Evolutionary conservation across 116 monocot genomes (phyloP), one percentile per base, ranked within the genome.

Genomic region (Trichopus zeylanicus): DNA sequence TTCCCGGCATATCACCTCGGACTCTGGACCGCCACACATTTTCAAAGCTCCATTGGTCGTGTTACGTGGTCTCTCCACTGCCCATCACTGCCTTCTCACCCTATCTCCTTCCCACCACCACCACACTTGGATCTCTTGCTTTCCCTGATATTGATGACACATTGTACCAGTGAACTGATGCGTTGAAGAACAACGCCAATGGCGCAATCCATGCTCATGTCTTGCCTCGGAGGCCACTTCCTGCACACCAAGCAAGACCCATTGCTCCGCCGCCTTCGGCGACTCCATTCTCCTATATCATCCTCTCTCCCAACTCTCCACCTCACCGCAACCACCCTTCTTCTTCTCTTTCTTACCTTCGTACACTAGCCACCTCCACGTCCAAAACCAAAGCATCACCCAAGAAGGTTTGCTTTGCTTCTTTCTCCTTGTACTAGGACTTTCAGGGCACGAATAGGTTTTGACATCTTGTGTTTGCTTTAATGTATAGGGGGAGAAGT

Each of bases 181-280:
- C 21, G 13, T 25, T 28, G 30, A 39, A 51, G 5, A 47, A 20
- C 20, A 6, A 20, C 21, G 39, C 7, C 37, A 26, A 91, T 91
- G 91, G 91, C 83, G 57, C 91, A 91, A 56, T 83, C 91, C 30
- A 83, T 82, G 73, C 61, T 91, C 71, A 70, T 80, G 67, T 86
- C 80, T 21, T 80, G 86, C 74, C 34, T 74, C 26, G 73, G 66
- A 6, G 68, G 60, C 25, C 61, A 70, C 13, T 59, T 80, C 26
- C 38, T 64, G 48, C 59, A 42, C 26, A 63, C 59, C 31, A 74
- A 66, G 46, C 63, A 37, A 28, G 68, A 77, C 22, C 56, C 80
- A 33, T 59, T 69, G 70, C 68, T 72, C n/a, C 65, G 51, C 39
- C 52, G 69, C 25, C 77, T 83, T 48, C 67, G 82, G 4, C 80